Conservation (phyloP, 2,329 filamentous ascomycete species). For the Fusarium sambucinum region DNA sequence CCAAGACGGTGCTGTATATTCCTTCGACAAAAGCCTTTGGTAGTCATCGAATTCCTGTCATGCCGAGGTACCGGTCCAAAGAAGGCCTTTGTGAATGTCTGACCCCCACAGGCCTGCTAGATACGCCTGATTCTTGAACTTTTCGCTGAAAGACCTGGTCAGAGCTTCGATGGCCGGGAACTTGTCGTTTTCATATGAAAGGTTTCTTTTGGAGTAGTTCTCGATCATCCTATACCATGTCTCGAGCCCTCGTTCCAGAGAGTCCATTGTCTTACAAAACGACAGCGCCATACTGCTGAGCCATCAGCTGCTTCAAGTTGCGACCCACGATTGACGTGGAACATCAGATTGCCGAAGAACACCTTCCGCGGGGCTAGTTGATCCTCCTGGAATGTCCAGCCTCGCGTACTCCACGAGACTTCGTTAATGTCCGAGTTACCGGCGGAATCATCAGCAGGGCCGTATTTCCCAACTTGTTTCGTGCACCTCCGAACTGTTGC, state of each 20-base stretch:
- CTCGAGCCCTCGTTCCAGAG: fast-evolving
- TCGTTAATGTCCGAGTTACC: neutral
- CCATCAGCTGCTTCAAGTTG: neutral
- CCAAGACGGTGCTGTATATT: neutral
- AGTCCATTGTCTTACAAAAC: fast-evolving
- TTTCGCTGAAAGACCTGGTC: neutral
- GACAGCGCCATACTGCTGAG: fast-evolving
- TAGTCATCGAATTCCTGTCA: neutral
- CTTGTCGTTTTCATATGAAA: neutral
- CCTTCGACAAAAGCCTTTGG: fast-evolving
- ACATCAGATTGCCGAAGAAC: neutral
- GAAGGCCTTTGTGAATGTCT: neutral
- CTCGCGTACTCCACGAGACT: neutral
- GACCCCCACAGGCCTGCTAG: neutral
- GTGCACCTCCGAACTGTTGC: fast-evolving
- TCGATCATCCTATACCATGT: fast-evolving
- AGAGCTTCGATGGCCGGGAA: neutral
- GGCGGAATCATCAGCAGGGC: neutral
- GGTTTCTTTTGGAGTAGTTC: neutral
- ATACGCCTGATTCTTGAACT: fast-evolving
- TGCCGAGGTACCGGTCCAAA: fast-evolving
- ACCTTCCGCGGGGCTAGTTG: neutral
- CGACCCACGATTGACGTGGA: fast-evolving
- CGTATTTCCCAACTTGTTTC: fast-evolving
- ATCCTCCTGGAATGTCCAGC: neutral